Evolutionary conservation across 1,284 basidiomycete species (phyloP), one percentile per base, ranked within the genome.

Genomic region (Fomitopsis betulina): DNA sequence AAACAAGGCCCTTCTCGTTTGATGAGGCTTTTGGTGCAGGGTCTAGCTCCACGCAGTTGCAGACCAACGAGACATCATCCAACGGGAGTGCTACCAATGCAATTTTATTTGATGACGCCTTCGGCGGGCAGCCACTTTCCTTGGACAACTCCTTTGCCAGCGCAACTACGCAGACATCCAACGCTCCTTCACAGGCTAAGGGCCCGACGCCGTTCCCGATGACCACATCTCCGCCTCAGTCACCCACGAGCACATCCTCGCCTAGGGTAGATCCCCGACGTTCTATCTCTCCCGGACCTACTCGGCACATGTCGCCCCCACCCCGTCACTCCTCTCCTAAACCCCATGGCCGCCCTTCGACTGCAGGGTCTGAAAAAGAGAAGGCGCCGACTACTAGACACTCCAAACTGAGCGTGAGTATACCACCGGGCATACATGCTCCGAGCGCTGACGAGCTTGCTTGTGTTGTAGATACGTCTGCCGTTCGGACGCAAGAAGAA

Each of bases 401-500:
- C 65, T 89, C 88, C 32, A 90, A 89, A 69, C 73, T 90, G 57
- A 91, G 86, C 65, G 90, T 91, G 75, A 76, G 87, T 79, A 23
- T 17, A 23, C 7, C 13, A 25, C 37, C 23, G 3, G n/a, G 4
- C 32, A 25, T 27, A n/a, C 7, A 43, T 35, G 40, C 42, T 39
- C 21, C 27, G 21, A 25, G 25, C 40, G 43, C 51, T 63, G 53
- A 62, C 47, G 65, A 55, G 65, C 56, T n/a, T 49, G 42, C 42
- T 49, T 45, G 39, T 13, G 45, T 17, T 64, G 13, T 37, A 91
- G 89, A 82, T 93, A 60, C 89, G 88, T 54, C 71, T 93, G 61
- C 89, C 89, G 1, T 93, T 93, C 66, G 85, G 86, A 38, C 82
- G 79, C 71, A 89, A 83, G 75, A 90, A 87, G 75, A 86, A 87